phyloP scores from a whole-genome alignment of 257 asterid genomes.

The Anisodus acutangulus region DNA sequence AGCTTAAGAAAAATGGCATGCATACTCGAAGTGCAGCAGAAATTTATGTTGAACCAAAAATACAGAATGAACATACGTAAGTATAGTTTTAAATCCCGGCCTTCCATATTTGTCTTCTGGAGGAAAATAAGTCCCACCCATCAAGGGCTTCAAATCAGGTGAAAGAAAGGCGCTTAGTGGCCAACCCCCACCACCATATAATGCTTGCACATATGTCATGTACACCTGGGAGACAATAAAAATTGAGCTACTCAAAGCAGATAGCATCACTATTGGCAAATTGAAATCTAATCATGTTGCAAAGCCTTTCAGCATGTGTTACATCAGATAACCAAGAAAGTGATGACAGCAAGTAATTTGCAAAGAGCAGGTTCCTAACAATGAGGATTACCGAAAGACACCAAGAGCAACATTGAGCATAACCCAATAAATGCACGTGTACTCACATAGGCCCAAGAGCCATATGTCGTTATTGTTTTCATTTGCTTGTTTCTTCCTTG shows the following conservation, averaged over 20 bases:
- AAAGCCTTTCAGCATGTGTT: neutral
- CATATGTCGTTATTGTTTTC: neutral
- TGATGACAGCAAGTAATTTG: slow-evolving; percentile 3
- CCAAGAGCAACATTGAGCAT: neutral
- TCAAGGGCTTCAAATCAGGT: slow-evolving; percentile 89
- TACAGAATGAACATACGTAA: slow-evolving; percentile 55
- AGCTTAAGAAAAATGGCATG: neutral
- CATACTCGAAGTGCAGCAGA: neutral
- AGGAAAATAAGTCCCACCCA: slow-evolving; percentile 99
- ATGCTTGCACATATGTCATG: slow-evolving; percentile 96
- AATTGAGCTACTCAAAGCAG: slow-evolving; percentile 8
- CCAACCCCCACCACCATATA: slow-evolving; percentile 98
- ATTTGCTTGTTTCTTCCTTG: neutral
- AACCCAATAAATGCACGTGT: neutral
- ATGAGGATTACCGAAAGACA: neutral
- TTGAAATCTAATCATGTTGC: neutral
- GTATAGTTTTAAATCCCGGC: slow-evolving; percentile 90
- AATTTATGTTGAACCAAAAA: neutral
- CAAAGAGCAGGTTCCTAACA: neutral
- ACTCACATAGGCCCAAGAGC: neutral
- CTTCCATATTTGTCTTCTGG: slow-evolving; percentile 93
- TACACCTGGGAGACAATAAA: slow-evolving; percentile 61
- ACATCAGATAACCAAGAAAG: slow-evolving; percentile 12
- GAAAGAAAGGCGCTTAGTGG: slow-evolving; percentile 90
- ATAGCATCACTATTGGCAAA: slow-evolving; percentile 2